Conservation (phyloP, 306 rosid genomes). For the Luffa aegyptiaca region DNA sequence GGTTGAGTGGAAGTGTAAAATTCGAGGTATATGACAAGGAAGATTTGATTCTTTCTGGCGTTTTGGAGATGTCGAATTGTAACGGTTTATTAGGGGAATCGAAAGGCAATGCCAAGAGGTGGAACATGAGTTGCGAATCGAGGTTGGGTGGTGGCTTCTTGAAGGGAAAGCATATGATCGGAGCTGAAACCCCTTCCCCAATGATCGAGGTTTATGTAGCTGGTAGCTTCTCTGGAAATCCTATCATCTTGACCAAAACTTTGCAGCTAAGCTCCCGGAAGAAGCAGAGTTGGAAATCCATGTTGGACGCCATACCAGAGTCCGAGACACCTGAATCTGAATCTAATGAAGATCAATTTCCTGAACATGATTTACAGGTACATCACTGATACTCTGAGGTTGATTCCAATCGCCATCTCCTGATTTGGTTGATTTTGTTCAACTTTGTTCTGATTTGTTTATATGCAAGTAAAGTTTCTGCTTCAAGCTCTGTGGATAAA, state of each 20-base stretch:
- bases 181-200: constrained; percentile 34
- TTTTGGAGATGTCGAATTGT: constrained; percentile 57
- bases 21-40: constrained; percentile 72
- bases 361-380: constrained; percentile 59
- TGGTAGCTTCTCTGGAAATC: constrained; percentile 68
- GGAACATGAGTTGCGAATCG: constrained; percentile 77
- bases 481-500: background rate
- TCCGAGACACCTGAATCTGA: constrained; percentile 71
- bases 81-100: constrained; percentile 48
- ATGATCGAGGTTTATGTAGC: constrained; percentile 85
- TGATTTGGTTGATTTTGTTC: background rate
- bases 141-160: constrained; percentile 48
- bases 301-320: constrained; percentile 71
- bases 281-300: constrained; percentile 53
- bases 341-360: constrained; percentile 35
- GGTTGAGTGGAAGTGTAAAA: constrained; percentile 63
- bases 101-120: constrained; percentile 32
- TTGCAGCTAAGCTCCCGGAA: constrained; percentile 53
- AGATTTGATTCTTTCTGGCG: constrained; percentile 60
- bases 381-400: background rate
- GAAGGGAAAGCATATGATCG: constrained; percentile 46
- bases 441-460: background rate
- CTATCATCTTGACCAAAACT: constrained; percentile 70
- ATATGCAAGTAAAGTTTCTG: background rate
- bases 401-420: background rate